These are phyloP conservation scores for Aspergillus carbonarius DNA, from an alignment of 2,329 filamentous ascomycete genomes.

Conservation along the genomic window DNA sequence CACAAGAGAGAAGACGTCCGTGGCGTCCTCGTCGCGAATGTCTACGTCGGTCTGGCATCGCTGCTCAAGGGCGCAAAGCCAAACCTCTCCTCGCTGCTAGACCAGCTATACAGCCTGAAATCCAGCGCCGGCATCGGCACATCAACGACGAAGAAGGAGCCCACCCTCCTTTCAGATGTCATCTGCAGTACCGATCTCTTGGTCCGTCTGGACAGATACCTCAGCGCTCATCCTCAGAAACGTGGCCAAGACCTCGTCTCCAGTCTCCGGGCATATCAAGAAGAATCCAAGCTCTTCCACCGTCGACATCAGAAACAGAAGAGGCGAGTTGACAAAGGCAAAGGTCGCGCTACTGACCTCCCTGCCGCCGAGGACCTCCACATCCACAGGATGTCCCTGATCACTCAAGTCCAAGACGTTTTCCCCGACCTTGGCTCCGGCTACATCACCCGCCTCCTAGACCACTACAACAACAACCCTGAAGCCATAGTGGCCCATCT, in stretches of 20 bases:
- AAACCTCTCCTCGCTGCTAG: constrained; percentile 72
- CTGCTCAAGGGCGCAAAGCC: constrained; percentile 66
- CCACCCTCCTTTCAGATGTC: constrained; percentile 75
- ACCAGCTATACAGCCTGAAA: constrained; percentile 81
- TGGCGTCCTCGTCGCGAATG: constrained; percentile 67
- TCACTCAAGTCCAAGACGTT: constrained; percentile 88
- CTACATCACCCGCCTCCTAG: constrained; percentile 76
- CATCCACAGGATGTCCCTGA: constrained; percentile 77
- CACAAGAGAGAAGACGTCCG: constrained; percentile 63
- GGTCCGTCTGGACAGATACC: constrained; percentile 38
- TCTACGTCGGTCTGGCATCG: constrained; percentile 72
- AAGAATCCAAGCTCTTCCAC: constrained; percentile 39
- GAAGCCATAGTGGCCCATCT: constrained; percentile 80
- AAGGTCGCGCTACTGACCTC: constrained; percentile 32
- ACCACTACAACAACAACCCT: constrained; percentile 73
- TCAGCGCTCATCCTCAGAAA: constrained; percentile 38
- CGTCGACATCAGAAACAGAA: constrained; percentile 43
- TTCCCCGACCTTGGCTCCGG: constrained; percentile 84
- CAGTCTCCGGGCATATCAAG: constrained; percentile 41
- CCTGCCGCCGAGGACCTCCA: constrained; percentile 56
- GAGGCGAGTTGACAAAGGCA: constrained; percentile 41
- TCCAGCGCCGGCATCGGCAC: constrained; percentile 64
- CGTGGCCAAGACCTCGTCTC: constrained; percentile 42
- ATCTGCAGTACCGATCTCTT: constrained; percentile 78
- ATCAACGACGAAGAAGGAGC: constrained; percentile 38